A percentile compares a stretch with the other conserved stretches of the same genome.
These are phyloP conservation scores for Leishmania guyanensis DNA, from an alignment of 208 protist species.

Conservation along the genomic window DNA sequence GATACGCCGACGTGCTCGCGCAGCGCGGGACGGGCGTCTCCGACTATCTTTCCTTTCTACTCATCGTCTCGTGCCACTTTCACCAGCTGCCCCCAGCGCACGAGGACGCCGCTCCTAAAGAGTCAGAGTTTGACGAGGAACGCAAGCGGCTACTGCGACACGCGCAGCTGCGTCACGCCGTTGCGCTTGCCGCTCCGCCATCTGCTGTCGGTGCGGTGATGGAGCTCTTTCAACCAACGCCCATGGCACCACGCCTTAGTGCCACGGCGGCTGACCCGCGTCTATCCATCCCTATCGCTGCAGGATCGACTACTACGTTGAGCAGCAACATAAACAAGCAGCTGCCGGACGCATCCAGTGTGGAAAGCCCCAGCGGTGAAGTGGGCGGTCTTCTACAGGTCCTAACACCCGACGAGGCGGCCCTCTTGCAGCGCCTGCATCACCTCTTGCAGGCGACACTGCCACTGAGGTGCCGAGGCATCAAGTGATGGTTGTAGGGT, in stretches of 20 bases:
- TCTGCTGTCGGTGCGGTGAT: constrained; percentile 6
- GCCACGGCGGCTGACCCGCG: neutral
- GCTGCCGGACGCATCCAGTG: neutral
- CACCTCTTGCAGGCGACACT: neutral
- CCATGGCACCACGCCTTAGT: neutral
- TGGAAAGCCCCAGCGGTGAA: neutral
- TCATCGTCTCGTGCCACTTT: constrained; percentile 13
- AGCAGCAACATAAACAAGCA: neutral
- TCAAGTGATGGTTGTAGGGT: neutral
- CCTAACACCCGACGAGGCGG: neutral
- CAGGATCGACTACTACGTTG: neutral
- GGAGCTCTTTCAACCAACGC: constrained; percentile 2
- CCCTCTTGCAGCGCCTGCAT: constrained; percentile 3
- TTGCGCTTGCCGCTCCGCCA: constrained; percentile 3
- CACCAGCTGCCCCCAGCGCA: neutral
- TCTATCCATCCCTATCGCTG: neutral
- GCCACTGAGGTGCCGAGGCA: neutral
- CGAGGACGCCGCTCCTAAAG: neutral
- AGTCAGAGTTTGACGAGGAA: neutral
- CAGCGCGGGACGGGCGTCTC: neutral
- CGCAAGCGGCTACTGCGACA: neutral
- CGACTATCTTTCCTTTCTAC: constrained; percentile 20
- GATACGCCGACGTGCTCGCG: constrained; percentile 9
- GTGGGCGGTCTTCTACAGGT: no score
- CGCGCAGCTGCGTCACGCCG: constrained; percentile 14